These are phyloP conservation scores for Mycocentrospora acerina DNA, from an alignment of 2,329 filamentous ascomycete genomes.

Conservation along the genomic window DNA sequence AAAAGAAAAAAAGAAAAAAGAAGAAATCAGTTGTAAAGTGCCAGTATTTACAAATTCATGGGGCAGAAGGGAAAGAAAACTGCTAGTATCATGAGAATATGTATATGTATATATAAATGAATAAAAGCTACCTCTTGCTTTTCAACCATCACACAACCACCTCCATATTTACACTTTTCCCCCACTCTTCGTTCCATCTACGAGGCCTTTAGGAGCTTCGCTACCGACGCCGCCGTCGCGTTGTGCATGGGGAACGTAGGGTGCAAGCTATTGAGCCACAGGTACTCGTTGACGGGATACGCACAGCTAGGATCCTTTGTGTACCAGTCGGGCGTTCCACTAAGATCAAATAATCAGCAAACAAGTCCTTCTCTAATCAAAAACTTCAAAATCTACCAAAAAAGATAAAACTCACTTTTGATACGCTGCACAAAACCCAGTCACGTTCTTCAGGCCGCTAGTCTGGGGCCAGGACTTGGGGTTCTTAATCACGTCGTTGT, in stretches of 20 bases:
- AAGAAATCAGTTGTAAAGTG: too few relatives aligned
- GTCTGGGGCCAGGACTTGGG: slow-evolving; percentile 55
- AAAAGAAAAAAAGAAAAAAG: too few relatives aligned
- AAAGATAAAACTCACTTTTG: slow-evolving; percentile 42
- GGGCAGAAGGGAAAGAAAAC: too few relatives aligned
- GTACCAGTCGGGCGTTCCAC: slow-evolving; percentile 43
- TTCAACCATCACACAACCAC: too few relatives aligned
- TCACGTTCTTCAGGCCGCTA: slow-evolving; percentile 56
- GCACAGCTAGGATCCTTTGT: slow-evolving; percentile 50
- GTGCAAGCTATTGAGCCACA: slow-evolving; percentile 65
- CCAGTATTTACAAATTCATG: too few relatives aligned
- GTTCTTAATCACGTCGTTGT: slow-evolving; percentile 55
- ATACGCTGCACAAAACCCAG: slow-evolving; percentile 57
- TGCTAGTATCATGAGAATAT: too few relatives aligned
- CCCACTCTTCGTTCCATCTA: too few relatives aligned
- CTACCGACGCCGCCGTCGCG: slow-evolving; percentile 53
- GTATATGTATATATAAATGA: too few relatives aligned
- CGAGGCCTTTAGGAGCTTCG: slow-evolving; percentile 14
- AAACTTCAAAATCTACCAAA: too few relatives aligned
- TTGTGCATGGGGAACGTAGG: slow-evolving; percentile 66
- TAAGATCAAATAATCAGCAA: slow-evolving; percentile 14
- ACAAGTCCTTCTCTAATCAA: too few relatives aligned
- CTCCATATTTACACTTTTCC: too few relatives aligned
- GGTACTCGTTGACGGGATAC: slow-evolving; percentile 61
- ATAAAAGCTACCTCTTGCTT: too few relatives aligned